Evolutionary conservation across 176 grass and related monocot species (phyloP).

Genomic region (Eragrostis nindensis): DNA sequence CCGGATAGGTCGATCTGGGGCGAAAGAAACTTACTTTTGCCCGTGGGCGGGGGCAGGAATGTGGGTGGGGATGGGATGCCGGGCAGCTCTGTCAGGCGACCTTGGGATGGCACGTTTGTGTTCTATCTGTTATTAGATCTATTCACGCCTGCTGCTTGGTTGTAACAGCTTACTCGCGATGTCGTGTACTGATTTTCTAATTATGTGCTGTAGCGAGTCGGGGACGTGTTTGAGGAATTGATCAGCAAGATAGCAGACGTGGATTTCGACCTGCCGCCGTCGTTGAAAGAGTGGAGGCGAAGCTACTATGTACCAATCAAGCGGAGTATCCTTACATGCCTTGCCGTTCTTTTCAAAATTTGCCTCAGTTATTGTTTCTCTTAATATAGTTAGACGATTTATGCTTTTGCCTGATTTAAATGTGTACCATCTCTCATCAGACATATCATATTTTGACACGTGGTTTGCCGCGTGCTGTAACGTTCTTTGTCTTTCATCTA

Average conservation of each 20-base stretch:
- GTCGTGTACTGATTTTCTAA: constrained; percentile 15
- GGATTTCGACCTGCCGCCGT: constrained; percentile 52
- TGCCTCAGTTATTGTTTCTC: neutral
- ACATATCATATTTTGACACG: neutral
- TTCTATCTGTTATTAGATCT: neutral
- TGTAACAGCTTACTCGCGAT: neutral
- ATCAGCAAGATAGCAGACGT: constrained; percentile 31
- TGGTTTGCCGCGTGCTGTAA: neutral
- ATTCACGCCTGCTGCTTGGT: neutral
- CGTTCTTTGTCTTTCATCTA: neutral
- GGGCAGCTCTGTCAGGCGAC: too few species aligned
- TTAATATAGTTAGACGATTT: neutral
- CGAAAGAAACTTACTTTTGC: too few species aligned
- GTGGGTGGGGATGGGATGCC: too few species aligned
- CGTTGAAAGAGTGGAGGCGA: constrained; percentile 53
- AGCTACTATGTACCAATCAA: constrained; percentile 54
- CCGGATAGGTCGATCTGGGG: too few species aligned
- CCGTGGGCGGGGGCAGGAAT: too few species aligned
- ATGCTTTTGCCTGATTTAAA: constrained; percentile 1
- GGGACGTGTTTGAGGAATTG: constrained; percentile 54
- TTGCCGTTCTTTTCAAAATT: neutral
- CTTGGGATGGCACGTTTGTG: neutral
- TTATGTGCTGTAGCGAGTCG: constrained; percentile 31
- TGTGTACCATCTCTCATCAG: neutral
- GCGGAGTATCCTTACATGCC: constrained; percentile 54